A percentile compares a stretch with the other conserved stretches of the same genome.
phyloP scores from a whole-genome alignment of 306 rosid genomes.

The Vigna radiata region DNA sequence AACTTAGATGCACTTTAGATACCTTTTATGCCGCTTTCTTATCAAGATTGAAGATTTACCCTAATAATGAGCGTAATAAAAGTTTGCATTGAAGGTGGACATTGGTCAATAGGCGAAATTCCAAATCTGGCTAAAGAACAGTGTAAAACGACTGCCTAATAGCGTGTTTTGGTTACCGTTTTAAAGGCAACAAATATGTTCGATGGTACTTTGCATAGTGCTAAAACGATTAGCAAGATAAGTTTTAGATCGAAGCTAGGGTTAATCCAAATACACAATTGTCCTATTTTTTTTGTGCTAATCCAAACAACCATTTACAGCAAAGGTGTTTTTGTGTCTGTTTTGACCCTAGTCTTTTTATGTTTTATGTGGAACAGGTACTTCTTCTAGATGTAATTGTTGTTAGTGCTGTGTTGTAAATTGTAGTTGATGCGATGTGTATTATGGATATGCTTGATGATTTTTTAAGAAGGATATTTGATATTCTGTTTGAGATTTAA shows the following conservation, averaged over 20 bases:
- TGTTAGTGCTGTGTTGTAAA: constrained; percentile 5
- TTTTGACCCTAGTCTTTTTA: neutral
- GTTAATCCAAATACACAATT: neutral
- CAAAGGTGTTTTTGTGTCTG: neutral
- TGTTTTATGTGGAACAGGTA: neutral
- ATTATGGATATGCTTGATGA: constrained; percentile 27
- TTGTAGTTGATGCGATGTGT: neutral
- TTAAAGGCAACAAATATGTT: neutral
- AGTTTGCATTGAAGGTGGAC: neutral
- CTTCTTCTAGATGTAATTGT: neutral
- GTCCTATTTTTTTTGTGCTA: neutral
- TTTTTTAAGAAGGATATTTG: constrained; percentile 2
- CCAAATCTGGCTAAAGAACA: neutral
- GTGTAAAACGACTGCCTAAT: neutral
- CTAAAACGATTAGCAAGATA: neutral
- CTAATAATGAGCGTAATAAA: neutral
- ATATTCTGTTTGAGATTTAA: constrained; percentile 23
- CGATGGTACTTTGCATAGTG: neutral
- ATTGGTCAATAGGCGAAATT: neutral
- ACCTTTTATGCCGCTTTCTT: neutral
- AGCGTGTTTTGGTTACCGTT: neutral
- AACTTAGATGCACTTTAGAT: neutral
- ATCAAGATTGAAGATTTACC: neutral
- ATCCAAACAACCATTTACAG: neutral
- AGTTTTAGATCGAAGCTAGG: neutral